phyloP scores from a whole-genome alignment of 2,329 filamentous ascomycete genomes.

The Pseudocercospora crystallina region DNA sequence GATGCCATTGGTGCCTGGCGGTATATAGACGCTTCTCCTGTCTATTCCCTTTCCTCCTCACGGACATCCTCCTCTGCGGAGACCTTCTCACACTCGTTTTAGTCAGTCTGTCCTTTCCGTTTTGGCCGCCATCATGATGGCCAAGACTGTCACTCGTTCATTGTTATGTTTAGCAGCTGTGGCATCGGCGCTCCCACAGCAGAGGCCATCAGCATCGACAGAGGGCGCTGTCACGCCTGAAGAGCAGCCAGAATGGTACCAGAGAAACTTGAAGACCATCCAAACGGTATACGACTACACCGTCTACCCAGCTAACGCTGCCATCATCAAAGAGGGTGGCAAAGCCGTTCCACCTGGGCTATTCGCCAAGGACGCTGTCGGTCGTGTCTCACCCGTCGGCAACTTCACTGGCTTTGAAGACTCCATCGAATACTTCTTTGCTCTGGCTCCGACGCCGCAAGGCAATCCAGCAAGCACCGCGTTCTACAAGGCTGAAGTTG shows the following conservation, averaged over 20 bases:
- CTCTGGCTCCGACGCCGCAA: slow-evolving; percentile 38
- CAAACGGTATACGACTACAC: slow-evolving; percentile 43
- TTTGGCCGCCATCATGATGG: slow-evolving; percentile 12
- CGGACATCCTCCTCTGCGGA: slow-evolving; percentile 13
- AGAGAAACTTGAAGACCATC: slow-evolving; percentile 41
- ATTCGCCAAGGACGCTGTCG: slow-evolving; percentile 40
- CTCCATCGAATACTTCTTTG: slow-evolving; percentile 49
- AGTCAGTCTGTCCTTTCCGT: slow-evolving; percentile 10
- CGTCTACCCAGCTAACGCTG: slow-evolving; percentile 41
- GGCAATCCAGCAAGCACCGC: slow-evolving; percentile 25
- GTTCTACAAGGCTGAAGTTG: slow-evolving; percentile 26
- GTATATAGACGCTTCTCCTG: slow-evolving; percentile 15
- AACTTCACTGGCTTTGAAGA: slow-evolving; percentile 45
- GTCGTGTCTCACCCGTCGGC: slow-evolving; percentile 44
- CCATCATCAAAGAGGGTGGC: slow-evolving; percentile 38
- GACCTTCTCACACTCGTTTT: slow-evolving; percentile 15
- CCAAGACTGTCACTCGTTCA: slow-evolving; percentile 19
- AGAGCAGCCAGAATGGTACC: slow-evolving; percentile 11
- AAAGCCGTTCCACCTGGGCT: slow-evolving; percentile 40
- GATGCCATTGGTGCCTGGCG: slow-evolving; percentile 2
- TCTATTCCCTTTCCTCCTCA: slow-evolving; percentile 1
- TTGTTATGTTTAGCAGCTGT: slow-evolving; percentile 15
- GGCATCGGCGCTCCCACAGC: slow-evolving; percentile 13
- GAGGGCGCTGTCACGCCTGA: not conserved
- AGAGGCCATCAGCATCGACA: not conserved